These are phyloP conservation scores for Dactylorhiza incarnata DNA, from an alignment of 106 monocot genomes.

Conservation along the genomic window DNA sequence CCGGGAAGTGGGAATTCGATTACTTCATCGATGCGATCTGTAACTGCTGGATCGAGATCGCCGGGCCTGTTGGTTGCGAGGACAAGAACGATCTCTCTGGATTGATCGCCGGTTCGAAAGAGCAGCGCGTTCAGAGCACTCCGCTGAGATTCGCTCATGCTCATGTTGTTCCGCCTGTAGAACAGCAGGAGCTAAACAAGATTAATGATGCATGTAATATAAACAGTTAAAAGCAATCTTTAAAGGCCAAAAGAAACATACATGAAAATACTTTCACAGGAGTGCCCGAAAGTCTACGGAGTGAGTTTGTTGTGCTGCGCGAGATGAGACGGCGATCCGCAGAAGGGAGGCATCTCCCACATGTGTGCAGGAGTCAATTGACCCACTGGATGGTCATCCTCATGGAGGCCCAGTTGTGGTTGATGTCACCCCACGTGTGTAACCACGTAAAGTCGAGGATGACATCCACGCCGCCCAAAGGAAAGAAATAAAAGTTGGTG, in stretches of 20 bases:
- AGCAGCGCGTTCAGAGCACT: slow-evolving; percentile 94
- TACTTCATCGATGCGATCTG: slow-evolving; percentile 94
- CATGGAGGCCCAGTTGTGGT: no score
- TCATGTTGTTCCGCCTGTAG: slow-evolving; percentile 69
- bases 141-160: slow-evolving; percentile 93
- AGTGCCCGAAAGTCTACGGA: no score
- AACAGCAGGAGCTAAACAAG: not conserved
- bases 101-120: slow-evolving; percentile 94
- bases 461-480: no score
- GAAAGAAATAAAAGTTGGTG: no score
- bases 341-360: no score
- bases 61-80: slow-evolving; percentile 92
- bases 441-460: no score
- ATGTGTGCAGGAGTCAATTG: no score
- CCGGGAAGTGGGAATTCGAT: slow-evolving; percentile 83
- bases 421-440: no score
- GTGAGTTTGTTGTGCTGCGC: no score
- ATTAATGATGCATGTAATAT: not conserved
- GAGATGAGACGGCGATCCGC: no score
- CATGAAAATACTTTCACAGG: no score
- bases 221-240: not conserved
- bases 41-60: slow-evolving; percentile 78
- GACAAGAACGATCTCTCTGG: slow-evolving; percentile 84
- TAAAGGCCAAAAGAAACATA: not conserved
- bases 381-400: no score